These are phyloP conservation scores for Ambrosia trifida DNA, from an alignment of 129 eudicot species.

Conservation along the genomic window DNA sequence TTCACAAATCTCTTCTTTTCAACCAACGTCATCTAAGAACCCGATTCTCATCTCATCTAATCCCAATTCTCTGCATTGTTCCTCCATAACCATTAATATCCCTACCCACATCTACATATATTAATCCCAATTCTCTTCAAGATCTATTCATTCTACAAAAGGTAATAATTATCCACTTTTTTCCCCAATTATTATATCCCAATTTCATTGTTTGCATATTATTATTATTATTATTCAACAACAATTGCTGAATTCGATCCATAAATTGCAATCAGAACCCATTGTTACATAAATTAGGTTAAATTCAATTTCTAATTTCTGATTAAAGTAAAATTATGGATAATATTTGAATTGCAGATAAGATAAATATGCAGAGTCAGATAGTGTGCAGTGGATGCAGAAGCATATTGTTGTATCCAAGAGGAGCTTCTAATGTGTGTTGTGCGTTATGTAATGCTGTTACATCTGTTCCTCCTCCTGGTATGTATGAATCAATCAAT, in stretches of 20 bases:
- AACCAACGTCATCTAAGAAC: constrained; percentile 12
- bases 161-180: not conserved
- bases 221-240: too few relatives aligned
- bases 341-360: constrained; percentile 14
- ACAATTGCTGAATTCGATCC: not conserved
- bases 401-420: constrained; percentile 69
- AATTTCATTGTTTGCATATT: too few relatives aligned
- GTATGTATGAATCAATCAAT: constrained; percentile 42
- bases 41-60: constrained; percentile 19
- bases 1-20: constrained; percentile 28
- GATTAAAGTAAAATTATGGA: not conserved
- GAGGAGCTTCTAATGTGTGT: constrained; percentile 85
- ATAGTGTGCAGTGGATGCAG: constrained; percentile 82
- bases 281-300: not conserved
- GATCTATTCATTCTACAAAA: not conserved
- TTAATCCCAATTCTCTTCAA: not conserved
- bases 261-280: constrained; percentile 1
- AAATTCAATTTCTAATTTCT: not conserved
- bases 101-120: not conserved
- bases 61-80: constrained; percentile 14
- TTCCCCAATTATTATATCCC: not conserved
- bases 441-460: constrained; percentile 74
- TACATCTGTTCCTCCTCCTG: constrained; percentile 73
- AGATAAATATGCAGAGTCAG: constrained; percentile 69
- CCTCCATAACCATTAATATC: constrained; percentile 23